Base-by-base conservation (phyloP, 495 filamentous ascomycete genomes). In the Penicillium malachiteum region DNA sequence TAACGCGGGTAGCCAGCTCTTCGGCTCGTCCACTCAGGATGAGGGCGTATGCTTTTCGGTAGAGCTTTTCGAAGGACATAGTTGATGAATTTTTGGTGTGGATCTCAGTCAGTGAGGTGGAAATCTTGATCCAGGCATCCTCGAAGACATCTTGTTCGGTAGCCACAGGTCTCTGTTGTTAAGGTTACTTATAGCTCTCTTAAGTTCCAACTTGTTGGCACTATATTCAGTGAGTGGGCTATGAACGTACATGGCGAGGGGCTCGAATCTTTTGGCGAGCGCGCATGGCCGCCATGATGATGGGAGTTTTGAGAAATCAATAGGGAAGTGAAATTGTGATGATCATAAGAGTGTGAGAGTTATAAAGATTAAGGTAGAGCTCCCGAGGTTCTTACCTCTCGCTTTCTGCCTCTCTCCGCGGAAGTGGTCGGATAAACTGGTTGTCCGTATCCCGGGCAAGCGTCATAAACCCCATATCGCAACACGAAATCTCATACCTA, bases 11-110 rank as follows among this genome's bases (percentile, higher is more conserved):
- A 69, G 97, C 97, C 0, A 99, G 82, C n/a, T 81, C 75, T 7
- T 88, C 81, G n/a, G 92, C 93, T 57, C 89, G 84, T 73, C 89
- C 91, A 69, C 87, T 87, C 48, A 96, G 72, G 0, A 97, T 92
- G n/a, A 97, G 87, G 70, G 90, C 89, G 71, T 99, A 99, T n/a
- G 90, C 90, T 46, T 89, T 90, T 37, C 95, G 90, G 72, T 99
- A 99, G 0, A 97, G 83, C 55, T 93, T 87, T 72, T 99, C 95
- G 73, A 96, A 99, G 1, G 93, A 96, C 3, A 99, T 81, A 3
- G 79, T 71, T 10, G 92, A 96, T 50, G 91, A 91, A 69, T 97
- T 92, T 68, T 95, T 93, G 14, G 82, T 90, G 70, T 97, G 91
- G 38, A 99, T 97, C 63, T 95, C 88, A 48, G 69, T 77, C 21